phyloP scores from a whole-genome alignment of 192 early-diverging fungal species.

The Entophlyctis helioformis region DNA sequence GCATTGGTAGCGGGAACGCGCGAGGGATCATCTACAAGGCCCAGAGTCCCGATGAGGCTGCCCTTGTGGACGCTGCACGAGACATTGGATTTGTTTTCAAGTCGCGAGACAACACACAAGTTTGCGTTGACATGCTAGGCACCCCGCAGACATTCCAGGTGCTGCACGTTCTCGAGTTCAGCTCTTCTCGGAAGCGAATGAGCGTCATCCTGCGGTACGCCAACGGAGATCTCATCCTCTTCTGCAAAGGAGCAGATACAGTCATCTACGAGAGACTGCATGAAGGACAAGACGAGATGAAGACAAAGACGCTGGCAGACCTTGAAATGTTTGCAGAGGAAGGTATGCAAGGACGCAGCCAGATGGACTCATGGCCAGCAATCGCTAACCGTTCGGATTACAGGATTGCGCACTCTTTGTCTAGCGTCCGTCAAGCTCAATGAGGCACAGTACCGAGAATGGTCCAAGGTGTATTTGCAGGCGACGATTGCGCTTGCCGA shows the following conservation, averaged over 20 bases:
- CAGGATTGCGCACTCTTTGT: conserved; percentile 70
- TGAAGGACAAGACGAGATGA: conserved; percentile 53
- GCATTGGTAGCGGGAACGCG: not conserved
- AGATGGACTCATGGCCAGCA: too few species aligned
- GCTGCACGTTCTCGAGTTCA: conserved; percentile 62
- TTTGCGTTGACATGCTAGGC: conserved; percentile 64
- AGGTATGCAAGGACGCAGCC: conserved; percentile 19
- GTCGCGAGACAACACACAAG: conserved; percentile 52
- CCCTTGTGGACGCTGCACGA: conserved; percentile 75
- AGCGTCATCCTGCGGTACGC: conserved; percentile 72
- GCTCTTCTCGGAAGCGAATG: conserved; percentile 94
- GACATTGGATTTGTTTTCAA: conserved; percentile 75
- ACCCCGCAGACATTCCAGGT: conserved; percentile 46
- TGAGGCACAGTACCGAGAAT: conserved; percentile 57
- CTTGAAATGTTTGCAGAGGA: conserved; percentile 76
- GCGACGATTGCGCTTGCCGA: conserved; percentile 62
- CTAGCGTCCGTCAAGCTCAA: conserved; percentile 62
- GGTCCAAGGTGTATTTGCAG: conserved; percentile 59
- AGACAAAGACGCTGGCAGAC: conserved; percentile 57
- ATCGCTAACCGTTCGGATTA: not conserved
- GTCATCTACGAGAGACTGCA: conserved; percentile 79
- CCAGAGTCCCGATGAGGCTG: conserved; percentile 90
- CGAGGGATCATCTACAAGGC: conserved; percentile 71
- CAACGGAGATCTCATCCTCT: conserved; percentile 56
- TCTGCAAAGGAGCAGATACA: conserved; percentile 91